These are phyloP conservation scores for Schoenoplectus triqueter DNA, from an alignment of 202 grass and related monocot genomes.

Conservation along the genomic window DNA sequence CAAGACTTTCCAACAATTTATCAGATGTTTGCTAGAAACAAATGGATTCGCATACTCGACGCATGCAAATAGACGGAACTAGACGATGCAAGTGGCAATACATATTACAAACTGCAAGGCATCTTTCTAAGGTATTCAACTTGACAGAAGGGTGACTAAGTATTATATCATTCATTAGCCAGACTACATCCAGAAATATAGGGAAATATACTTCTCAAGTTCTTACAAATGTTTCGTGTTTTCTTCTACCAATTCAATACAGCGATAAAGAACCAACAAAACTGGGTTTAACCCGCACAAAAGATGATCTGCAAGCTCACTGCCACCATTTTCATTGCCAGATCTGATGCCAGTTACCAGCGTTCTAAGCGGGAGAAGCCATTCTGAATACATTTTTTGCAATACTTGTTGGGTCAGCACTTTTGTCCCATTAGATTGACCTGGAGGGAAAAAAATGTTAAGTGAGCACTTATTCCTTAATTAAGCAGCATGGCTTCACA, in stretches of 20 bases:
- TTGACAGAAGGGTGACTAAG: not conserved
- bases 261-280: slow-evolving; percentile 65
- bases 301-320: slow-evolving; percentile 49
- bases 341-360: slow-evolving; percentile 44
- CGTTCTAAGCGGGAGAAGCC: slow-evolving; percentile 71
- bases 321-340: slow-evolving; percentile 40
- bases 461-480: slow-evolving; percentile 24
- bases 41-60: not conserved
- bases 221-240: slow-evolving; percentile 43
- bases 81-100: not conserved
- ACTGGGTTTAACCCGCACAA: slow-evolving; percentile 68
- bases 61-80: not conserved
- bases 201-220: not conserved
- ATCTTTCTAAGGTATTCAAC: not conserved
- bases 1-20: not conserved
- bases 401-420: slow-evolving; percentile 52
- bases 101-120: not conserved
- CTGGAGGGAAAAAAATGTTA: not conserved
- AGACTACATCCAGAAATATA: not conserved
- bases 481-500: not conserved
- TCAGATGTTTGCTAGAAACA: not conserved
- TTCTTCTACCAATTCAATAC: slow-evolving; percentile 83
- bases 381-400: slow-evolving; percentile 59
- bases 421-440: slow-evolving; percentile 52
- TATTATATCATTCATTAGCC: not conserved